phyloP scores from a whole-genome alignment of 1,139 yeast species.

The Zygosaccharomyces sapae region DNA sequence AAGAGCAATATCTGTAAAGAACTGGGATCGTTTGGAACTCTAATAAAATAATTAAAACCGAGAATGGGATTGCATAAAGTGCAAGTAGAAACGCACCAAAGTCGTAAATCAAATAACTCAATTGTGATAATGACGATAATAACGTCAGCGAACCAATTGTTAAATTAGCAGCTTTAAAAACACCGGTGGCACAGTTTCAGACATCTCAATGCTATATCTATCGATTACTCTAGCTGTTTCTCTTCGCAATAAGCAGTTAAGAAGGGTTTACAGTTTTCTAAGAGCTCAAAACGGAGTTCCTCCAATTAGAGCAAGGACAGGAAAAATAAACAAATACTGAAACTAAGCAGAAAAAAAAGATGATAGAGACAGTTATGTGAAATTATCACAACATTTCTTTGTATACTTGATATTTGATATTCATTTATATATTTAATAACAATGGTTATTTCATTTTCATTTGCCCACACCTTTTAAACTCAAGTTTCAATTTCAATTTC shows the following conservation, averaged over 20 bases:
- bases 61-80: conserved; percentile 47
- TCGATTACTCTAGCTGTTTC: background rate
- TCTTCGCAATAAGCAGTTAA: no score
- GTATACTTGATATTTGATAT: conserved; percentile 3
- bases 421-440: conserved; percentile 5
- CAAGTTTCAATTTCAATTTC: conserved; percentile 9
- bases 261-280: background rate
- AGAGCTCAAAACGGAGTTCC: background rate
- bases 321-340: no score
- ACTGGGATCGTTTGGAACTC: conserved; percentile 67
- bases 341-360: background rate
- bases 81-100: conserved; percentile 24
- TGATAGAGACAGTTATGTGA: background rate
- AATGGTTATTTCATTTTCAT: conserved; percentile 1
- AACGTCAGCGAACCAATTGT: conserved; percentile 54
- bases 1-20: conserved; percentile 69
- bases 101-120: conserved; percentile 17
- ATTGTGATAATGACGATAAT: conserved; percentile 41
- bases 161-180: conserved; percentile 59
- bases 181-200: conserved; percentile 19
- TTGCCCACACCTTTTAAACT: conserved; percentile 1
- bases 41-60: conserved; percentile 52
- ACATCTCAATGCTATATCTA: conserved; percentile 8
- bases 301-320: background rate
- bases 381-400: conserved; percentile 3